phyloP scores from a whole-genome alignment of 176 grass and related monocot genomes.

The Cocos nucifera region DNA sequence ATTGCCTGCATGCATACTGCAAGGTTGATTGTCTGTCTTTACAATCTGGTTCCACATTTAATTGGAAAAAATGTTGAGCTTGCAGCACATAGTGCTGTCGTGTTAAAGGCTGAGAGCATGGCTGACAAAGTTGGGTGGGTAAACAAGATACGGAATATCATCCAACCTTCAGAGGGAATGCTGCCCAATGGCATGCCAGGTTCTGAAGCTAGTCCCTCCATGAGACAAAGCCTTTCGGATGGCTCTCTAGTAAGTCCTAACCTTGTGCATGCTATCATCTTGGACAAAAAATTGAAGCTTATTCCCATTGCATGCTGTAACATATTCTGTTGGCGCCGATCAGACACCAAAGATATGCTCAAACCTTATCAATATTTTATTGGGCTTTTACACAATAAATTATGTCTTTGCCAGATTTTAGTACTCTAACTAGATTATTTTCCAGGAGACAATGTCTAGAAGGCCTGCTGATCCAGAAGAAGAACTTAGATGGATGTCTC shows the following conservation, averaged over 20 bases:
- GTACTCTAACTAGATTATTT: background rate
- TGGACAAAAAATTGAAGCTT: background rate
- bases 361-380: no score
- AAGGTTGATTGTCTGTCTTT: background rate
- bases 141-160: constrained; percentile 51
- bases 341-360: no score
- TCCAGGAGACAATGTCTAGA: constrained; percentile 49
- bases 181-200: constrained; percentile 17
- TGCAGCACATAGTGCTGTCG: constrained; percentile 53
- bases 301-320: background rate
- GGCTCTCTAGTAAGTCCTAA: constrained; percentile 56
- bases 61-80: background rate
- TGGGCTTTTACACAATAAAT: no score
- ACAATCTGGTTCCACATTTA: no score
- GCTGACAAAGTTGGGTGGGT: constrained; percentile 69
- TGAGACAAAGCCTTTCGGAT: constrained; percentile 60
- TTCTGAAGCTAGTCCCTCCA: constrained; percentile 23
- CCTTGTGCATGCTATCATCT: background rate
- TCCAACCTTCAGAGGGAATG: constrained; percentile 9
- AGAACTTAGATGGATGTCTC: constrained; percentile 93
- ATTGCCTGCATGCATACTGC: background rate
- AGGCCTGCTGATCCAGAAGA: constrained; percentile 78
- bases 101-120: constrained; percentile 79
- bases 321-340: no score
- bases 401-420: no score